Percentiles rank a stretch among this genome's conserved stretches.
Evolutionary conservation across 108 stramenopile genomes (phyloP).

Genomic region (Aurantiochytrium sp.): DNA sequence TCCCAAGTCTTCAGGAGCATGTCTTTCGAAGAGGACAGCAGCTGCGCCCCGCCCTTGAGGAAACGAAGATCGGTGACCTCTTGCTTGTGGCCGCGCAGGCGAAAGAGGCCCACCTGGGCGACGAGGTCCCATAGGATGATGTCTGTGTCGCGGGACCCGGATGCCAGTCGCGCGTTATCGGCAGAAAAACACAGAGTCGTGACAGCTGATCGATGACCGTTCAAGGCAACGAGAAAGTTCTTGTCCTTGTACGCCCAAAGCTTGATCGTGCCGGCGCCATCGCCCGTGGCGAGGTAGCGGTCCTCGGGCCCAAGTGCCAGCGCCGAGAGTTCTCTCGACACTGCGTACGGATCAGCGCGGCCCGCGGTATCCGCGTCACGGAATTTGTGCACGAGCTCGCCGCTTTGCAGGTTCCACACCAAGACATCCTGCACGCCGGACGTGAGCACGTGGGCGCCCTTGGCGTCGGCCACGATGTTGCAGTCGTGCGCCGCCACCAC

Average conservation of each 20-base stretch:
- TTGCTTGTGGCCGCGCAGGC: conserved; percentile 78
- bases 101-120: conserved; percentile 79
- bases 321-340: not conserved
- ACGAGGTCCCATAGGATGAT: conserved; percentile 89
- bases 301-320: not conserved
- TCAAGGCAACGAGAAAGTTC: not conserved
- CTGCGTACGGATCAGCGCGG: not conserved
- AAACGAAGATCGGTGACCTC: conserved; percentile 79
- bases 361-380: not conserved
- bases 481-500: conserved; percentile 38
- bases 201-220: conserved; percentile 41
- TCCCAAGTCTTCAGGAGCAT: conserved; percentile 97
- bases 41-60: conserved; percentile 22
- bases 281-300: conserved; percentile 14
- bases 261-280: conserved; percentile 24
- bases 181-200: conserved; percentile 19
- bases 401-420: conserved; percentile 43
- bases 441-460: conserved; percentile 33
- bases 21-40: conserved; percentile 76
- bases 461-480: conserved; percentile 29
- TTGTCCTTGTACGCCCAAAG: not conserved
- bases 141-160: conserved; percentile 62
- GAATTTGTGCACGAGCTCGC: conserved; percentile 21
- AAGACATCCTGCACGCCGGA: conserved; percentile 45
- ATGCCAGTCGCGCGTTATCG: conserved; percentile 60